These are phyloP conservation scores for Psilocybe azurescens DNA, from an alignment of 768 basidiomycete species.

Conservation along the genomic window DNA sequence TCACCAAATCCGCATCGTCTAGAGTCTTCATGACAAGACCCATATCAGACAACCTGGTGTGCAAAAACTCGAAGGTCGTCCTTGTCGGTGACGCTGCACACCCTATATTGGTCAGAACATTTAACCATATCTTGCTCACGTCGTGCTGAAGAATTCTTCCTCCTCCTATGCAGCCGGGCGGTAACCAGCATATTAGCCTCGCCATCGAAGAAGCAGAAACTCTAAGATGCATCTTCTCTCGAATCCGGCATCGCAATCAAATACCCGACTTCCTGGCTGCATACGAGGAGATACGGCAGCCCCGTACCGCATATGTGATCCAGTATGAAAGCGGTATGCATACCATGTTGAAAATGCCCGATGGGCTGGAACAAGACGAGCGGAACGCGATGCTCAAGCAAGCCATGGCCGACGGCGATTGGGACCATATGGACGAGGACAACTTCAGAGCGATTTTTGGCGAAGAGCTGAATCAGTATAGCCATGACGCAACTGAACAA, in stretches of 20 bases:
- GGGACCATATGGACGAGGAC: slow-evolving; percentile 52
- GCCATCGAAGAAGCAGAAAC: slow-evolving; percentile 63
- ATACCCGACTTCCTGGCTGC: slow-evolving; percentile 37
- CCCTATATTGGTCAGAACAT: slow-evolving; percentile 10
- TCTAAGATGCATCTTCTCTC: slow-evolving; percentile 59
- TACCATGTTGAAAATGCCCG: slow-evolving; percentile 20
- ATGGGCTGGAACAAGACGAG: slow-evolving; percentile 40
- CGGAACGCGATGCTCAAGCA: slow-evolving; percentile 24
- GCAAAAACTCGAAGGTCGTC: slow-evolving; percentile 14
- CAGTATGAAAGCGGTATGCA: slow-evolving; percentile 19
- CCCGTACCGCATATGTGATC: slow-evolving; percentile 9
- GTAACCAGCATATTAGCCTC: slow-evolving; percentile 11
- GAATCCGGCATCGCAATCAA: slow-evolving; percentile 49
- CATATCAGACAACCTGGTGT: slow-evolving; percentile 1
- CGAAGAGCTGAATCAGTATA: slow-evolving; percentile 52
- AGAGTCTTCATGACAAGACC: slow-evolving; percentile 10
- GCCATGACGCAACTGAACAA: slow-evolving; percentile 58
- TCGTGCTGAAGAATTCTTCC: not conserved
- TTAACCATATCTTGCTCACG: not conserved
- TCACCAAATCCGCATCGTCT: not conserved
- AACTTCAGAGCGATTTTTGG: slow-evolving; percentile 56
- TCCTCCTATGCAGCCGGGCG: slow-evolving; percentile 6
- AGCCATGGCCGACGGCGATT: slow-evolving; percentile 38
- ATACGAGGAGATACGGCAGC: slow-evolving; percentile 17
- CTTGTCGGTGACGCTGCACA: slow-evolving; percentile 15